Evolutionary conservation across 345 rosid genomes (phyloP), one percentile per base, ranked within the genome.

Genomic region (Durio zibethinus): DNA sequence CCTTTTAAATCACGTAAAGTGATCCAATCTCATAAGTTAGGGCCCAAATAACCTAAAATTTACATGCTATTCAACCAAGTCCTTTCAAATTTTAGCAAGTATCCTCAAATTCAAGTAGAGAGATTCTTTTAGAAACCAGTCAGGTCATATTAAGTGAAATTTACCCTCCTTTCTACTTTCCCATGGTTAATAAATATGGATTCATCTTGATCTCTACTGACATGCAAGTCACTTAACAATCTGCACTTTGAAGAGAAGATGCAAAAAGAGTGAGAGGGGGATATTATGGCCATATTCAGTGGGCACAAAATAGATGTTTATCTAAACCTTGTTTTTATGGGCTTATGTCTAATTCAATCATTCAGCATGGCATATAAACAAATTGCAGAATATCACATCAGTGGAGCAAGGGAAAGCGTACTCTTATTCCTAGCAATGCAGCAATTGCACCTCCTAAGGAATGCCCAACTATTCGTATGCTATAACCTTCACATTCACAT

Each of bases 361-460:
- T 62, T 57, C 20, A 56, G 62, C 72, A 50, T 43, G 43, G 70
- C 16, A 57, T 10, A 23, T 61, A 40, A 69, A 21, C 40, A 64
- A 63, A 64, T 10, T 80, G 14, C 27, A 69, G 33, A 50, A 27
- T 60, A 84, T 59, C 31, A 63, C 47, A 72, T 65, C 7, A 64
- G 10, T 45, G 21, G 27, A 78, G 78, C 8, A n/a, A 78, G 42
- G 60, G 48, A 80, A 70, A 63, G 40, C 91, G 73, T 92, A 92
- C 97, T 80, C 91, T 90, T 53, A 95, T 29, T 82, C 98, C 99
- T 43, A 95, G 87, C 84, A 95, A 63, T 47, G 96, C 82, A 82
- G 97, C 92, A 72, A 95, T 92, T 33, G 99, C 93, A 83, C 97
- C 99, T 85, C 99, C 96, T 14, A 95, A 83, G 57, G 99, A 95